Conservation (phyloP, 208 protist species). For the Leishmania major region DNA sequence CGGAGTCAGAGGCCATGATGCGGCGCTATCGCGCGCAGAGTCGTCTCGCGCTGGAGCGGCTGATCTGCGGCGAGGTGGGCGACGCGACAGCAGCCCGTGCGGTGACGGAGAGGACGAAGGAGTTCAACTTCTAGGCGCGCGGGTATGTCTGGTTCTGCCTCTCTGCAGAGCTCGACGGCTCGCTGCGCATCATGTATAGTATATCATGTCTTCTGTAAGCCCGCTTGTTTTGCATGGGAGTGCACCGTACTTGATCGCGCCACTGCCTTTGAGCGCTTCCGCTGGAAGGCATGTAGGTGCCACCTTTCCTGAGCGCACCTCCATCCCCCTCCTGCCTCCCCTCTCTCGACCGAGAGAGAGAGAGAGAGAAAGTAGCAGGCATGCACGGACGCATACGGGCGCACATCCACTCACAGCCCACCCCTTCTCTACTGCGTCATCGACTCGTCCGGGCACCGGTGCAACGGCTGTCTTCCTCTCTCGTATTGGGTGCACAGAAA, state of each 20-base stretch:
- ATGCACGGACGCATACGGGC: too few relatives aligned
- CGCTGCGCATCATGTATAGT: neutral
- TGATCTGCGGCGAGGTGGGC: neutral
- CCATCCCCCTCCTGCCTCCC: too few relatives aligned
- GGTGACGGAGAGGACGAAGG: neutral
- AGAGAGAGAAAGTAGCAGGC: too few relatives aligned
- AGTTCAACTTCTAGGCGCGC: neutral
- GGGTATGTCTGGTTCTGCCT: neutral
- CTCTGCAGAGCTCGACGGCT: neutral
- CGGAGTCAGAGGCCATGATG: conserved; percentile 28
- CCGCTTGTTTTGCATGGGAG: neutral
- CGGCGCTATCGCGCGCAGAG: conserved; percentile 23
- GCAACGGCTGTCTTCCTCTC: too few relatives aligned
- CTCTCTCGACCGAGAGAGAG: too few relatives aligned
- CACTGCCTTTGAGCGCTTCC: neutral
- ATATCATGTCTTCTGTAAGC: neutral
- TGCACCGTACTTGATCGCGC: neutral
- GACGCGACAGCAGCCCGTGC: neutral
- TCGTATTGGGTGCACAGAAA: too few relatives aligned
- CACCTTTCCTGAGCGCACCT: neutral
- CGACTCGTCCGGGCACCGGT: too few relatives aligned
- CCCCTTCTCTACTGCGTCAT: neutral
- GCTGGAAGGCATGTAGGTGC: neutral
- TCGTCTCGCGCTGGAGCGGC: conserved; percentile 26
- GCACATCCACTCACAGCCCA: neutral